These are phyloP conservation scores for maize (Zea mays) DNA, from an alignment of 176 grass and related monocot species.

Conservation along the genomic window DNA sequence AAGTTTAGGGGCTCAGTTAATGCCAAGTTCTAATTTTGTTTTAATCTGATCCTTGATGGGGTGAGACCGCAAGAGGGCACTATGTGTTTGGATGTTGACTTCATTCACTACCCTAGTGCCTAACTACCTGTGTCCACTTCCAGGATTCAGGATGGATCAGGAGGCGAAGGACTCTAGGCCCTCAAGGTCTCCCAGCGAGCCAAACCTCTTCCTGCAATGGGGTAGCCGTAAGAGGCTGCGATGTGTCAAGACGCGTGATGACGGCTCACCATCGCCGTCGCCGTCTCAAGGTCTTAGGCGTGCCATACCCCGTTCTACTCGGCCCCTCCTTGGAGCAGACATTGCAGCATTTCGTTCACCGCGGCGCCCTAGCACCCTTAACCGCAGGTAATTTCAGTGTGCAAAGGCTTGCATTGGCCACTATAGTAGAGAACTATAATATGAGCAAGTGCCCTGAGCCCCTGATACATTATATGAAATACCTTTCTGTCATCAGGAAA, in stretches of 20 bases:
- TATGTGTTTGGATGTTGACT: not conserved
- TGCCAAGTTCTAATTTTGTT: not conserved
- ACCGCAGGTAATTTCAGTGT: slow-evolving; percentile 54
- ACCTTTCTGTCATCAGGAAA: slow-evolving; percentile 54
- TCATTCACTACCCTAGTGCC: not conserved
- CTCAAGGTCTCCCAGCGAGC: slow-evolving; percentile 44
- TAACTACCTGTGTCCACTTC: slow-evolving; percentile 11
- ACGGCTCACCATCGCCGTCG: slow-evolving; percentile 37
- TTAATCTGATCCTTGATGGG: not conserved
- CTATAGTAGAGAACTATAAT: not conserved
- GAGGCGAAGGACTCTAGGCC: slow-evolving; percentile 45
- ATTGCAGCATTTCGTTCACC: slow-evolving; percentile 41
- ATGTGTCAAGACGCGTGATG: slow-evolving; percentile 61
- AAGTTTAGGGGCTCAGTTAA: no score
- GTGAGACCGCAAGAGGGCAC: not conserved
- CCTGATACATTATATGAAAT: not conserved
- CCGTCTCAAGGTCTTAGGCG: slow-evolving; percentile 42
- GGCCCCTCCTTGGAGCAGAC: slow-evolving; percentile 54
- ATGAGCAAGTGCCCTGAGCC: not conserved
- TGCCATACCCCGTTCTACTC: slow-evolving; percentile 39
- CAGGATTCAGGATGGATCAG: slow-evolving; percentile 42
- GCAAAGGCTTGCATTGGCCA: not conserved
- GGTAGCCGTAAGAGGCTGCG: slow-evolving; percentile 73
- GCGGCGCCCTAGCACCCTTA: slow-evolving; percentile 55
- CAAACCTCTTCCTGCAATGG: slow-evolving; percentile 71